These are phyloP conservation scores for Syzygium oleosum DNA, from an alignment of 345 rosid genomes.

Conservation along the genomic window DNA sequence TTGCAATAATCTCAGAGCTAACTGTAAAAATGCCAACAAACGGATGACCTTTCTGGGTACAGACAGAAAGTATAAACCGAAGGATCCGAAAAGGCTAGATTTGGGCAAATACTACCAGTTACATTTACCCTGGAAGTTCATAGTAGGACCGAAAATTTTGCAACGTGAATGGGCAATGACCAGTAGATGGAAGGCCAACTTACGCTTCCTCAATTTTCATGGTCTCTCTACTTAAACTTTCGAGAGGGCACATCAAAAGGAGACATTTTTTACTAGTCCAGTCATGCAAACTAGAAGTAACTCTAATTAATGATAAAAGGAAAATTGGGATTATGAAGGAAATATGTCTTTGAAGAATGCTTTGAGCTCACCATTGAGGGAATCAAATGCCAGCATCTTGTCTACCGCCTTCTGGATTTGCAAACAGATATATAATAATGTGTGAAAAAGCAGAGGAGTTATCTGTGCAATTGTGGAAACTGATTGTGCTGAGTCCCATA, in stretches of 20 bases:
- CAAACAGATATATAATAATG: neutral
- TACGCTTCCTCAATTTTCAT: neutral
- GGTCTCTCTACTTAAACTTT: neutral
- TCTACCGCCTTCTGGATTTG: conserved; percentile 56
- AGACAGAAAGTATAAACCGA: neutral
- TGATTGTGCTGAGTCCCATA: neutral
- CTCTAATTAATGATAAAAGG: neutral
- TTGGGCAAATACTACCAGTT: neutral
- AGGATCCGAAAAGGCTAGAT: neutral
- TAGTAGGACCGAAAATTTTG: neutral
- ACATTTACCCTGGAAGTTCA: neutral
- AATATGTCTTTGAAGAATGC: conserved; percentile 53
- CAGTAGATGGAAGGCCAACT: neutral
- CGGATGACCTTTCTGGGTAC: neutral
- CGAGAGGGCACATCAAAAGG: neutral
- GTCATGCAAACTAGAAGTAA: neutral
- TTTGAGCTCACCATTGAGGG: conserved; percentile 42
- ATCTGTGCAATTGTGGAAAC: neutral
- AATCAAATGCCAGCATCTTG: conserved; percentile 59
- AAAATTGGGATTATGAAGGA: conserved; percentile 9
- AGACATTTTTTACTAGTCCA: neutral
- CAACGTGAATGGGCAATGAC: neutral
- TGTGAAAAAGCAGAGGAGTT: neutral
- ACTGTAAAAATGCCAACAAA: neutral
- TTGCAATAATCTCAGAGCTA: neutral